Conservation (phyloP, 768 basidiomycete species). For the Termitomyces sp. region DNA sequence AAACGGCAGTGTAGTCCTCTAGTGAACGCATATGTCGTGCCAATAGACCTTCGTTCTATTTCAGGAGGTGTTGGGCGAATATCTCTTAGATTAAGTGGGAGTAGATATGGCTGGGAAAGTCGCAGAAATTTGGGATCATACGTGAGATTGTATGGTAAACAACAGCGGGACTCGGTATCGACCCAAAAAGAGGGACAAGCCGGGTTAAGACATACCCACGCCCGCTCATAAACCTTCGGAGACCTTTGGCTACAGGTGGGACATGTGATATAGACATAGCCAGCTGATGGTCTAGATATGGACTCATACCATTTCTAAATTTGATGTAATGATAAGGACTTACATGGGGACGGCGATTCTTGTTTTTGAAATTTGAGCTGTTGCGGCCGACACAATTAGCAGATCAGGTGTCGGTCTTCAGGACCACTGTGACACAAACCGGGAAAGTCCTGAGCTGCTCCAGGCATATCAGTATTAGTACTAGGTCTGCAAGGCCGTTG, state of each 20-base stretch:
- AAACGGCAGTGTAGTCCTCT: constrained; percentile 64
- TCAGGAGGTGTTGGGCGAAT: constrained; percentile 33
- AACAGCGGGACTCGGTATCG: constrained; percentile 17
- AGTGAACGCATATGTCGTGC: constrained; percentile 51
- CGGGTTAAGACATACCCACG: constrained; percentile 64
- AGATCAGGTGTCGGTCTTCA: background rate
- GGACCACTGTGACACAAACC: background rate
- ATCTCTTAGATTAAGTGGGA: constrained; percentile 30
- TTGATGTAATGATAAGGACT: background rate
- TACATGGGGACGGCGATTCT: background rate
- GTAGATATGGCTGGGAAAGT: constrained; percentile 25
- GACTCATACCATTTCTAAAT: background rate
- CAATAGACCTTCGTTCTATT: constrained; percentile 27
- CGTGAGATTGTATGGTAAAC: constrained; percentile 32
- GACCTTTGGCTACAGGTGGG: constrained; percentile 36
- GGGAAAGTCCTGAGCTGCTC: background rate
- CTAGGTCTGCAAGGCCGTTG: background rate
- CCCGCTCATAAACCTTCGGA: constrained; percentile 47
- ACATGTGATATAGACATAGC: constrained; percentile 29
- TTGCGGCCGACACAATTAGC: background rate
- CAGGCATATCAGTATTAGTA: background rate
- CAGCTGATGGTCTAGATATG: constrained; percentile 15
- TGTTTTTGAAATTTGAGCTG: background rate
- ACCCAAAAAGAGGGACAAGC: constrained; percentile 55
- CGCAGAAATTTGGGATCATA: constrained; percentile 47